These are phyloP conservation scores for Jacaranda mimosifolia DNA, from an alignment of 257 asterid genomes.

Conservation along the genomic window DNA sequence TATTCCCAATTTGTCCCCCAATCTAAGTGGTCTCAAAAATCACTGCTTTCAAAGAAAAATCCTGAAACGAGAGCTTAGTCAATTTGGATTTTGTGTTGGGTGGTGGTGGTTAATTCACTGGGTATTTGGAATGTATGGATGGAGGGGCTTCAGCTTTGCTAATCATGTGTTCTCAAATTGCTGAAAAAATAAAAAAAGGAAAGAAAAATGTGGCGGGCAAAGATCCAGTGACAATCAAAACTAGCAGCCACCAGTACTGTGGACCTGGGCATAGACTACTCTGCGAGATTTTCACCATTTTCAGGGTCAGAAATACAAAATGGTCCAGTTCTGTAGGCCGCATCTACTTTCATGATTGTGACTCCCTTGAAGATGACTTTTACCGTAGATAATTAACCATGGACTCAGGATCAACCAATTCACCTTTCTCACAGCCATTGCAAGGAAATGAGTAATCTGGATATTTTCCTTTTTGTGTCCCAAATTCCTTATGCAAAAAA, in stretches of 20 bases:
- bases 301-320: neutral
- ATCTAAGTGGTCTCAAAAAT: neutral
- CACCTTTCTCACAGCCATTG: too few relatives aligned
- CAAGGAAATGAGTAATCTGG: too few relatives aligned
- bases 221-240: neutral
- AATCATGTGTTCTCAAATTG: neutral
- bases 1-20: neutral
- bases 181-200: neutral
- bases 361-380: neutral
- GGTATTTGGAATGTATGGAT: constrained; percentile 30
- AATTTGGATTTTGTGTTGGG: constrained; percentile 27
- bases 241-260: constrained; percentile 13
- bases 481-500: too few relatives aligned
- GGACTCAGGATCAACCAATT: too few relatives aligned
- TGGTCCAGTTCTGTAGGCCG: neutral
- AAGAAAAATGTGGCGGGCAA: constrained; percentile 25
- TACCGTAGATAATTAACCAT: neutral
- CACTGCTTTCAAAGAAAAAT: neutral
- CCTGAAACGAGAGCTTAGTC: neutral
- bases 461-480: too few relatives aligned
- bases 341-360: neutral
- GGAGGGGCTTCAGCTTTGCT: neutral
- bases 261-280: constrained; percentile 16
- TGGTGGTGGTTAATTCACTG: constrained; percentile 19
- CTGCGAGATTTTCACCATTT: neutral